phyloP scores from a whole-genome alignment of 495 filamentous ascomycete species.

The Sordaria brevicollis region DNA sequence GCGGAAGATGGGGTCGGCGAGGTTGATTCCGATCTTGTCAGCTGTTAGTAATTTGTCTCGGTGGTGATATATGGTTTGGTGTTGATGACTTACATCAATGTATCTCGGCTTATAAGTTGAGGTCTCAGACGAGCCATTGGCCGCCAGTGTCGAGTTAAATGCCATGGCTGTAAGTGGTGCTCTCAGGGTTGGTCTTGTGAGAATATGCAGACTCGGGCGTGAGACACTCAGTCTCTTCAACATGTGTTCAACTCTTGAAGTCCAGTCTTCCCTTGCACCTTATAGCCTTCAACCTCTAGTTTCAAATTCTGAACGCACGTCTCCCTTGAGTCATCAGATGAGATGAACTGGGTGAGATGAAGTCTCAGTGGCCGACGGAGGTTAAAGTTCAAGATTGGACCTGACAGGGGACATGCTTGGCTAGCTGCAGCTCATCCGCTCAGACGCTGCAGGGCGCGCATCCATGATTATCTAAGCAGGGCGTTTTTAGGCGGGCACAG shows the following conservation, averaged over 20 bases:
- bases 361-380: background rate
- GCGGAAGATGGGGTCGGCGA: constrained; percentile 76
- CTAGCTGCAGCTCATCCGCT: background rate
- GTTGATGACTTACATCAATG: constrained; percentile 43
- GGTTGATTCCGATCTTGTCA: constrained; percentile 74
- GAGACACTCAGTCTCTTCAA: constrained; percentile 7
- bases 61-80: background rate
- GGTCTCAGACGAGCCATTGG: background rate
- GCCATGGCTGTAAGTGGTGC: constrained; percentile 8
- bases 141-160: background rate
- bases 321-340: background rate
- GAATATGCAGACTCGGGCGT: background rate
- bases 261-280: background rate
- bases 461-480: background rate
- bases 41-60: background rate
- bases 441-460: background rate
- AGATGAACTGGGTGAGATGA: background rate
- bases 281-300: background rate
- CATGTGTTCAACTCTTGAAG: background rate
- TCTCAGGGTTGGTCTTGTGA: constrained; percentile 4
- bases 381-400: background rate
- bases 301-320: background rate
- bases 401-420: background rate
- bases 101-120: constrained; percentile 39
- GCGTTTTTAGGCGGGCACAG: background rate